These are phyloP conservation scores for Ogataea sp. DNA, from an alignment of 805 yeast genomes.

Conservation along the genomic window DNA sequence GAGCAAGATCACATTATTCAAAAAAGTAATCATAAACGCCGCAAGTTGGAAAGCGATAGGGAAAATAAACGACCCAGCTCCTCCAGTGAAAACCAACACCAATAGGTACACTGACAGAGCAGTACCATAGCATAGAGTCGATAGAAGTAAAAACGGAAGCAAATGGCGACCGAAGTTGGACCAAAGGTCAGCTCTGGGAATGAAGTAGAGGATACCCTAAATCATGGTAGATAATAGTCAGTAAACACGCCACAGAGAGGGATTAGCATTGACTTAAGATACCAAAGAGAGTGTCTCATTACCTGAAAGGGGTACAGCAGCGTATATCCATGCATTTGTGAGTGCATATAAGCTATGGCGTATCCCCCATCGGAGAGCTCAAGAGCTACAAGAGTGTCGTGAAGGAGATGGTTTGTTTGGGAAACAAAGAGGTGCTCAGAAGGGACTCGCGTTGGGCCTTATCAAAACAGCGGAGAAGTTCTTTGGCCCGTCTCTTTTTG, in stretches of 20 bases:
- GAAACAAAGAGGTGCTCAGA: too few species aligned
- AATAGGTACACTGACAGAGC: slow-evolving; percentile 9
- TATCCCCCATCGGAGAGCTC: too few species aligned
- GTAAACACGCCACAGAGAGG: too few species aligned
- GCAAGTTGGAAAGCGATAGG: slow-evolving; percentile 22
- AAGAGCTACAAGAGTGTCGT: too few species aligned
- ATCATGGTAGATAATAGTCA: slow-evolving; percentile 1
- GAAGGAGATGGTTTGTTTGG: too few species aligned
- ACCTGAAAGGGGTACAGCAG: slow-evolving; percentile 2
- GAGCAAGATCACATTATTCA: slow-evolving; percentile 21
- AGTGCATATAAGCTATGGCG: too few species aligned
- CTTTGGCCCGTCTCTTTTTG: too few species aligned
- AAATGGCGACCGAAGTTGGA: slow-evolving; percentile 13
- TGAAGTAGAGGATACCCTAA: slow-evolving; percentile 21
- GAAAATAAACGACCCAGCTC: slow-evolving; percentile 12
- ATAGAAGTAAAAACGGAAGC: slow-evolving; percentile 13
- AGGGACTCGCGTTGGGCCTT: too few species aligned
- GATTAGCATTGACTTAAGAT: background rate
- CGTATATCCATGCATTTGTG: slow-evolving; percentile 11
- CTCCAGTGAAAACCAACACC: slow-evolving; percentile 16
- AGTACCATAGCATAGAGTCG: slow-evolving; percentile 10
- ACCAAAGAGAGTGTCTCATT: background rate
- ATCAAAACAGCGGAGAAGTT: too few species aligned
- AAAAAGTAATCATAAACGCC: slow-evolving; percentile 19
- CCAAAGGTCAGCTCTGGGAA: slow-evolving; percentile 18